Base-by-base conservation (phyloP, 176 grass and related monocot genomes). In the Triticum aestivum region DNA sequence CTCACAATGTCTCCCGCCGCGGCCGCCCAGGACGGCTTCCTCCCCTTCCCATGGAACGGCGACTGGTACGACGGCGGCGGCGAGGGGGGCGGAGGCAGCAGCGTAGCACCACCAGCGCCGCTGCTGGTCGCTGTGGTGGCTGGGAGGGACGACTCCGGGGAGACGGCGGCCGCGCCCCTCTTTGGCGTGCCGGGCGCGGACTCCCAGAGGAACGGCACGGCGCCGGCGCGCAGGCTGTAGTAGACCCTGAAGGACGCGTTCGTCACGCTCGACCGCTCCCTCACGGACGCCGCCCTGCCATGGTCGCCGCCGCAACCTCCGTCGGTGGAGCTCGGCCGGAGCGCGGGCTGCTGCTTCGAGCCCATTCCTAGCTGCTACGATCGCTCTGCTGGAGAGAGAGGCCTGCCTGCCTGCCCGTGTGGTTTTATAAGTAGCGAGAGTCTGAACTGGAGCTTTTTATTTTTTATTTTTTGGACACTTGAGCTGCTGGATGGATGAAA, bases 171-270 rank as follows among this genome's bases (percentile, higher is more conserved):
- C 64, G n/a, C 78, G 7, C 9, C 54, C 30, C 10, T 33, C 84
- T 90, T 90, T 44, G 89, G 89, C 33, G 85, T 87, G 58, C 89
- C 89, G 34, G 85, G 89, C 84, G 44, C 21, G 44, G 85, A 87
- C 85, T 90, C 89, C 89, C 89, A 87, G 26, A 61, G 45, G 85
- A 90, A 87, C 59, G 89, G 85, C 67, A 90, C 89, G 59, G 89
- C 67, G 27, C 80, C 75, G 26, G 75, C 41, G 59, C 75, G 89
- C 59, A 84, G 59, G 75, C 80, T 84, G 89, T 87, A 80, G 80
- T 90, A 90, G 34, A 90, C 85, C 59, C 84, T 27, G 84, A 90
- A 90, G 39, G 88, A 86, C 56, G 84, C 65, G 37, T 65, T 27
- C 20, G 88, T 69, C 34, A 89, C 59, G 82, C 69, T 56, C 8